Evolutionary conservation across 2,329 filamentous ascomycete genomes (phyloP), one percentile per base, ranked within the genome.

Genomic region (Sclerotiophoma versabilis): DNA sequence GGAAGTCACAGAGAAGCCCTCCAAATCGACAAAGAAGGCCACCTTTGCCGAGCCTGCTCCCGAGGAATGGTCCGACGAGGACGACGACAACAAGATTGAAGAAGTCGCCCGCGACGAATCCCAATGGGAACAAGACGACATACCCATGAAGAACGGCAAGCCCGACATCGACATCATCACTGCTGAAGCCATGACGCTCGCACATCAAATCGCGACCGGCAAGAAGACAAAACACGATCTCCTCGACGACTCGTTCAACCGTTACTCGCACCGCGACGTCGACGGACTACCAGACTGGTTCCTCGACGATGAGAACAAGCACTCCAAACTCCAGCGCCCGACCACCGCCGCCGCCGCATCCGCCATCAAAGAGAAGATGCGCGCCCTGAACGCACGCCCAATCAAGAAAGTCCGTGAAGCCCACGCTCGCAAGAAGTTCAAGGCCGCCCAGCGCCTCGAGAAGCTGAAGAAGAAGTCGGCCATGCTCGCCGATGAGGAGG

Each of bases 361-460:
- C 12, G 95, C 95, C 2, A 97, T 99, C 80, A 93, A 95, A 76
- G 93, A 97, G 71, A 99, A 99, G 79, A 74, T 90, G 71, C 89
- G 93, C 26, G 93, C 95, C 0, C 85, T 96, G 66, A 98, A 99
- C 74, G 95, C 93, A 7, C 87, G 95, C 26, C 95, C 95, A 0
- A 98, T 98, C 85, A 99, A 99, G 84, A 99, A 99, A 82, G 95
- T 99, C 26, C 89, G 91, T 65, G 95, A 99, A 78, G 95, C 95
- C 20, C 93, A 96, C 78, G 93, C 93, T 29, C 85, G 95, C 55
- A 99, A 99, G 87, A 98, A 97, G 81, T 89, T 96, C 77, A 96
- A 96, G 84, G 88, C 93, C 8, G 93, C 92, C 0, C 91, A 96
- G 77, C 84, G 86, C 53, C 79, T 99, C 25, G 95, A 99, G 83